Evolutionary conservation across 495 filamentous ascomycete species (phyloP).

Genomic region (Penicillium coffeae): DNA sequence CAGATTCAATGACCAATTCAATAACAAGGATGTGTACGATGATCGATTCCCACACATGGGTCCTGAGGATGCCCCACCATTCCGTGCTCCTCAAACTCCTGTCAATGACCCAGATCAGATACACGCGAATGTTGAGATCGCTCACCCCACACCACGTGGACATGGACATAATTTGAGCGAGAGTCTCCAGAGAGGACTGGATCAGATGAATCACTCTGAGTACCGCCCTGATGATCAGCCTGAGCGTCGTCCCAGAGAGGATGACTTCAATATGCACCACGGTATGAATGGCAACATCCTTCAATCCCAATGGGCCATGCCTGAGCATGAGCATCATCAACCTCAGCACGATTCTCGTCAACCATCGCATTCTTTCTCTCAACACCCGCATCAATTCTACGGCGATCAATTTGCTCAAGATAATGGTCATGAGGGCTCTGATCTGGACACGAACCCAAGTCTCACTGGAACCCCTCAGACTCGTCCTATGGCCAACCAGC

Average conservation of each 20-base stretch:
- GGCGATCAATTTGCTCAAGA: conserved; percentile 31
- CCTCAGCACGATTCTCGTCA: conserved; percentile 8
- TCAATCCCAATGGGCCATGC: conserved; percentile 38
- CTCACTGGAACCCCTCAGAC: conserved; percentile 60
- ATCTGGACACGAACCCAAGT: conserved; percentile 75
- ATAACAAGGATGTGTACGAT: conserved; percentile 28
- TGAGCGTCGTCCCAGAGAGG: conserved; percentile 58
- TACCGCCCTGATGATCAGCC: conserved; percentile 76
- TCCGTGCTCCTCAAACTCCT: conserved; percentile 31
- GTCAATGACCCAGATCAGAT: conserved; percentile 39
- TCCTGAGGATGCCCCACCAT: conserved; percentile 25
- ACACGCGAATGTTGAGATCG: conserved; percentile 52
- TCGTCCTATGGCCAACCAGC: conserved; percentile 30
- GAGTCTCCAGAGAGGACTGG: conserved; percentile 78
- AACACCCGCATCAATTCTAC: conserved; percentile 37
- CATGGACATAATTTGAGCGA: conserved; percentile 64
- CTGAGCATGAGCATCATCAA: conserved; percentile 27
- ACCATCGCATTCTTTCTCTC: conserved; percentile 22
- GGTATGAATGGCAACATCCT: conserved; percentile 33
- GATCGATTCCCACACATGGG: conserved; percentile 19
- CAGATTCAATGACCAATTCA: too few relatives aligned
- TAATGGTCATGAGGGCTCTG: conserved; percentile 54
- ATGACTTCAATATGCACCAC: conserved; percentile 40
- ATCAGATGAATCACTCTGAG: conserved; percentile 63
- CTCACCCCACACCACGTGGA: conserved; percentile 60